Evolutionary conservation across 345 rosid genomes (phyloP), one percentile per base, ranked within the genome.

Genomic region (Microthlaspi erraticum): DNA sequence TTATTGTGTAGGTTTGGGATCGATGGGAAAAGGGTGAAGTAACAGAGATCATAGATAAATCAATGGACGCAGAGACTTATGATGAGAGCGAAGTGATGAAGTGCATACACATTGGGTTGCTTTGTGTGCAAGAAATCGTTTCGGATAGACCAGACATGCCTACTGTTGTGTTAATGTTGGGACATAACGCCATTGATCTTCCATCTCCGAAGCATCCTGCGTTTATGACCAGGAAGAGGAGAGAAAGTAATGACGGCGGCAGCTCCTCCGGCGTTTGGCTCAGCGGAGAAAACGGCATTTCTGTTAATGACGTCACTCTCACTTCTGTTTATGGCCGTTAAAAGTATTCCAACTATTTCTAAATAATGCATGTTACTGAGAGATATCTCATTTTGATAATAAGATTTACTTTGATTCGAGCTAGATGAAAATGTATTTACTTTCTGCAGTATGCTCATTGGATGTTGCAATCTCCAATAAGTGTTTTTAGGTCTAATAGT

Each of bases 121-220:
- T 26, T 26, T 26, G 96, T 14, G 86, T 86, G 43, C 93, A 89
- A 83, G 92, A 87, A 66, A 51, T 34, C 3, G 82, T 86, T 23
- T 33, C 48, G 4, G 89, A 86, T 9, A 52, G 91, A 44, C 89
- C 92, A 12, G 72, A 75, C 33, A 89, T 86, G 94, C 77, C 84
- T 0, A 1, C 77, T 4, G 86, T 82, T 18, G 75, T 83, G 19
- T 68, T 78, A 72, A 79, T 86, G 92, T 65, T 87, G 57, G 72
- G 71, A 0, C 81, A 76, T 12, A 84, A 77, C 44, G 61, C 64
- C 1, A 36, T 58, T 4, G 56, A 42, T 70, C 86, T 84, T 43
- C 81, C 89, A 5, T 65, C 62, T n/a, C 92, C 92, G 1, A 68
- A 74, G 8, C 81, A 77, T 41, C 91, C 94, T 2, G 90, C 90